Evolutionary conservation across 108 stramenopile species (phyloP).

Genomic region (Nannochloropsis salina): DNA sequence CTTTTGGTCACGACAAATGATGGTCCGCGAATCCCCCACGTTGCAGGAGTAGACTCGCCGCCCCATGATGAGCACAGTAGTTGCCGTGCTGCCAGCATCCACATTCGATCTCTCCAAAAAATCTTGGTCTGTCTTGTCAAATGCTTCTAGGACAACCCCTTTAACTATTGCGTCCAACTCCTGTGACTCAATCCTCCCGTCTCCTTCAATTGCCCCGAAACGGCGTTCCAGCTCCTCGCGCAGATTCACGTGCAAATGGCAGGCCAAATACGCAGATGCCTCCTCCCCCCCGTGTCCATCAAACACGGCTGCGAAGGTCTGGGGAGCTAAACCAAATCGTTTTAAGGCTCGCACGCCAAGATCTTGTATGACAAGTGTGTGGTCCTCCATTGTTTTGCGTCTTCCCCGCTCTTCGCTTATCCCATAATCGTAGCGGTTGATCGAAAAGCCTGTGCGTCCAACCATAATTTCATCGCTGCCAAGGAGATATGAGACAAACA

Average conservation of each 20-base stretch:
- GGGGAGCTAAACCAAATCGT: constrained; percentile 34
- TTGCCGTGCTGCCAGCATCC: constrained; percentile 86
- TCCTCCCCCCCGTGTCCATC: constrained; percentile 95
- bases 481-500: not conserved
- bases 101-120: constrained; percentile 58
- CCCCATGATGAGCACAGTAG: constrained; percentile 80
- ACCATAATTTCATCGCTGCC: constrained; percentile 75
- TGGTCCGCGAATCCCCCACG: constrained; percentile 90
- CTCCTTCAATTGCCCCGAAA: not conserved
- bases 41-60: constrained; percentile 84
- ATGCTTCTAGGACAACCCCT: constrained; percentile 66
- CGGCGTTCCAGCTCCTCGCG: not conserved
- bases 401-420: constrained; percentile 87
- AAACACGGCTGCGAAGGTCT: constrained; percentile 86
- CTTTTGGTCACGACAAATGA: constrained; percentile 75
- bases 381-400: constrained; percentile 87
- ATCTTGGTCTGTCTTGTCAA: constrained; percentile 80
- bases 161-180: constrained; percentile 38
- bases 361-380: constrained; percentile 32
- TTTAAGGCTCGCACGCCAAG: constrained; percentile 33
- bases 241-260: not conserved
- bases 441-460: constrained; percentile 91
- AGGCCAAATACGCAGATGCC: constrained; percentile 73
- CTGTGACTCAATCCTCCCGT: not conserved
- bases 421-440: constrained; percentile 93